phyloP scores from a whole-genome alignment of 2,329 filamentous ascomycete species.

The Lecanosticta acicola region DNA sequence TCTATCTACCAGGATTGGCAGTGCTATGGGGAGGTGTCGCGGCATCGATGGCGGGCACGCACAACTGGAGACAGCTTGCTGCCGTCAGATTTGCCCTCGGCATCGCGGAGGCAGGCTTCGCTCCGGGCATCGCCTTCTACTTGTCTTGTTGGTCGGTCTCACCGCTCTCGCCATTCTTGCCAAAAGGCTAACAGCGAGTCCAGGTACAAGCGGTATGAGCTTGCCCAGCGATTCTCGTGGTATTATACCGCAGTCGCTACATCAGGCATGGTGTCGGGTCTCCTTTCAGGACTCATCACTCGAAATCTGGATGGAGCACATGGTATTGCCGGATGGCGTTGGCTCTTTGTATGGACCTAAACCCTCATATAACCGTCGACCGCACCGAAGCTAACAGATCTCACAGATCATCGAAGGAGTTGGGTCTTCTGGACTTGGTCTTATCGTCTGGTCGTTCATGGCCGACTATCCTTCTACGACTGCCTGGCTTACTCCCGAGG shows the following conservation, averaged over 20 bases:
- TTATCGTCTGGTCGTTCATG: slow-evolving; percentile 1
- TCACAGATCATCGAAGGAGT: slow-evolving; percentile 2
- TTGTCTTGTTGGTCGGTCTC: slow-evolving; percentile 4
- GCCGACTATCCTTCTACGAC: slow-evolving; percentile 2
- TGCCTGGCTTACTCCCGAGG: not conserved
- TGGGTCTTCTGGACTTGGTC: not conserved
- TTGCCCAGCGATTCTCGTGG: slow-evolving; percentile 1
- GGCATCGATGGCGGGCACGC: not conserved
- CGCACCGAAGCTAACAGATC: not conserved
- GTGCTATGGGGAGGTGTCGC: not conserved
- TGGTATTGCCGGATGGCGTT: not conserved
- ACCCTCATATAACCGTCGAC: not conserved
- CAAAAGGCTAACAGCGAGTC: not conserved
- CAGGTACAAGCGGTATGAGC: slow-evolving; percentile 3
- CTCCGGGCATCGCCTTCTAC: slow-evolving; percentile 6
- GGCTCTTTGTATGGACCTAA: not conserved
- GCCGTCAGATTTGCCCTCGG: not conserved
- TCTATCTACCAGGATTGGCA: slow-evolving; percentile 41
- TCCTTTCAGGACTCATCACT: not conserved
- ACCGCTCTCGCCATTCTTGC: not conserved
- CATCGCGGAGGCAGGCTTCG: slow-evolving; percentile 6
- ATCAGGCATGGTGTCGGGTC: not conserved
- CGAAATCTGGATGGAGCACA: slow-evolving; percentile 1
- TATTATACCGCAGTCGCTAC: slow-evolving; percentile 2
- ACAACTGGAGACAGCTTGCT: not conserved